Evolutionary conservation across 441 rosid species (phyloP).

Genomic region (Corymbia calophylla): DNA sequence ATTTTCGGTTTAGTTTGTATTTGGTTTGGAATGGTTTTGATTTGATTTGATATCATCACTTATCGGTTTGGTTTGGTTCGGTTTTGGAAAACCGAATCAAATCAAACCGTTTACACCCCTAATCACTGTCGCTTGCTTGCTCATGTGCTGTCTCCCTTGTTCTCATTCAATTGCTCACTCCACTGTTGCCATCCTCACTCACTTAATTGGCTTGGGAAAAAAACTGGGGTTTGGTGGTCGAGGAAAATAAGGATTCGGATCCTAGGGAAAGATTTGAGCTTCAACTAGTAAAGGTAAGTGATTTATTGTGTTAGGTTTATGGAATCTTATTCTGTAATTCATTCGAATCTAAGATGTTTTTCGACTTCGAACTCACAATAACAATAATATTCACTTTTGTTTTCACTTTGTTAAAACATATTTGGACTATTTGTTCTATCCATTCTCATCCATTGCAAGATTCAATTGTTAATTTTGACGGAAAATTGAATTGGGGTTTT

Average conservation of each 20-base stretch:
- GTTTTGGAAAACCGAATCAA: no score
- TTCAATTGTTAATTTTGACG: background rate
- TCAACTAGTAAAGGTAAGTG: background rate
- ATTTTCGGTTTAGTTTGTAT: no score
- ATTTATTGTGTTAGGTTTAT: no score
- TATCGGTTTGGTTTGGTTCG: no score
- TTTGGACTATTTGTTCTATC: background rate
- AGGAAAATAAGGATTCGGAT: background rate
- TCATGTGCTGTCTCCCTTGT: background rate
- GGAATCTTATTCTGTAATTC: fast-evolving
- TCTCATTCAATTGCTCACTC: background rate
- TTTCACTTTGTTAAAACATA: background rate
- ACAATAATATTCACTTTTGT: no score
- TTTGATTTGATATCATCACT: no score
- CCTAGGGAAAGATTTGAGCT: background rate
- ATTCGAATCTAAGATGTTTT: background rate
- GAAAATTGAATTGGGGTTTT: background rate
- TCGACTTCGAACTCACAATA: no score
- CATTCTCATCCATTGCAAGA: background rate
- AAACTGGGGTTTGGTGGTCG: background rate
- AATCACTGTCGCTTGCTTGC: background rate
- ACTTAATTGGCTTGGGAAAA: background rate
- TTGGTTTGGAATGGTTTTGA: no score
- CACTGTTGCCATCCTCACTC: background rate
- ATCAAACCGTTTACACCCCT: no score